These are phyloP conservation scores for Aspergillus brasiliensis DNA, from an alignment of 2,329 filamentous ascomycete genomes.

Conservation along the genomic window DNA sequence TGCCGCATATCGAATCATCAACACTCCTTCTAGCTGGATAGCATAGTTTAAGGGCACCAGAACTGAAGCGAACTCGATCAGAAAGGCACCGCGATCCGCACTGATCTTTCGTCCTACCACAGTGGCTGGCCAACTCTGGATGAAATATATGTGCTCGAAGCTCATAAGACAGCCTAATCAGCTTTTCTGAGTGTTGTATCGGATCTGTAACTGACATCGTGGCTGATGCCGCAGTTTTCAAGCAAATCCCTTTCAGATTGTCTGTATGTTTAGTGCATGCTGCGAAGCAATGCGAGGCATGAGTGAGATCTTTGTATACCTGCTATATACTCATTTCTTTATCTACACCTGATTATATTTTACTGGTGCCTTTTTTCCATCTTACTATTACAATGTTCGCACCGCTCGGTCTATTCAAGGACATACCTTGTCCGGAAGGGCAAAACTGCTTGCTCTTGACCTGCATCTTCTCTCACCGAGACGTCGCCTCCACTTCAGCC, in stretches of 20 bases:
- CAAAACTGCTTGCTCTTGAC: constrained; percentile 54
- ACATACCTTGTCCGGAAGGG: constrained; percentile 55
- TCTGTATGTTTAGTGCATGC: neutral
- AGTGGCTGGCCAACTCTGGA: neutral
- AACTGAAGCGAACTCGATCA: neutral
- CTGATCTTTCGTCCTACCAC: neutral
- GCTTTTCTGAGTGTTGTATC: neutral
- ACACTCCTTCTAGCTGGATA: neutral
- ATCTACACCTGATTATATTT: neutral
- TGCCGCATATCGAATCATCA: neutral
- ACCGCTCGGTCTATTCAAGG: constrained; percentile 57
- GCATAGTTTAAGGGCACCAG: neutral
- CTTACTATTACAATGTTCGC: constrained; percentile 51
- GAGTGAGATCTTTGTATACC: neutral
- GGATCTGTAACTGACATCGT: neutral
- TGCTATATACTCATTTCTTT: neutral
- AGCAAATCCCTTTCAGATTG: neutral
- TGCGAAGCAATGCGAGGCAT: neutral
- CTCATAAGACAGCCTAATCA: neutral
- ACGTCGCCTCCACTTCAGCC: constrained; percentile 4
- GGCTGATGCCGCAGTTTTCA: neutral
- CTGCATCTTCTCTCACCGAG: constrained; percentile 62
- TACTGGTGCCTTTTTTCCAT: neutral
- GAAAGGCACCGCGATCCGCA: neutral
- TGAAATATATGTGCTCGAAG: neutral